These are phyloP conservation scores for Brettanomyces sp. DNA, from an alignment of 805 yeast species.

Conservation along the genomic window DNA sequence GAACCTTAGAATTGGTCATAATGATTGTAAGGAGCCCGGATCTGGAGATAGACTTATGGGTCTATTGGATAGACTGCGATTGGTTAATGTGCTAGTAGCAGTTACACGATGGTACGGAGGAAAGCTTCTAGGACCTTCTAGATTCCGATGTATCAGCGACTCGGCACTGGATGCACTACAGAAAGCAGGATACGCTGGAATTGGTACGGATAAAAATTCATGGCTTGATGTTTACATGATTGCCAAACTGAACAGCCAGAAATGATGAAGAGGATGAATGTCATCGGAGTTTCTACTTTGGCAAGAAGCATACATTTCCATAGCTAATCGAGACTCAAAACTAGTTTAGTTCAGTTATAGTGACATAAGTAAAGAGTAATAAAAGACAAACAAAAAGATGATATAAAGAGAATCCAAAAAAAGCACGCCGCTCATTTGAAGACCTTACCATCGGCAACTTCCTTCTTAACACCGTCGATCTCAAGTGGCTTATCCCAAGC, in stretches of 20 bases:
- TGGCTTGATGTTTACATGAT: conserved; percentile 9
- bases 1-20: conserved; percentile 43
- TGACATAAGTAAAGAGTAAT: neutral
- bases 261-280: neutral
- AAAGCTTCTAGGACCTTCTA: conserved; percentile 55
- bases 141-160: conserved; percentile 60
- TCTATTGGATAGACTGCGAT: conserved; percentile 37
- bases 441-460: conserved; percentile 96
- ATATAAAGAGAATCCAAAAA: neutral
- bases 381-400: neutral
- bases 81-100: conserved; percentile 50
- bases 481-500: conserved; percentile 96
- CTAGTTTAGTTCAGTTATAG: too few species aligned
- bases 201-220: conserved; percentile 3
- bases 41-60: conserved; percentile 56
- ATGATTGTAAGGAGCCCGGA: conserved; percentile 69
- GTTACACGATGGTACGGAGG: conserved; percentile 85
- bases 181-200: conserved; percentile 23
- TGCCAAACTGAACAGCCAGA: neutral
- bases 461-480: conserved; percentile 70
- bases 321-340: too few species aligned
- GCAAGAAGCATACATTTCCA: too few species aligned
- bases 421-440: conserved; percentile 52
- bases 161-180: conserved; percentile 44
- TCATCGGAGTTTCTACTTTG: too few species aligned